Base-by-base conservation (phyloP, 129 eudicot genomes). In the Arctium minus region DNA sequence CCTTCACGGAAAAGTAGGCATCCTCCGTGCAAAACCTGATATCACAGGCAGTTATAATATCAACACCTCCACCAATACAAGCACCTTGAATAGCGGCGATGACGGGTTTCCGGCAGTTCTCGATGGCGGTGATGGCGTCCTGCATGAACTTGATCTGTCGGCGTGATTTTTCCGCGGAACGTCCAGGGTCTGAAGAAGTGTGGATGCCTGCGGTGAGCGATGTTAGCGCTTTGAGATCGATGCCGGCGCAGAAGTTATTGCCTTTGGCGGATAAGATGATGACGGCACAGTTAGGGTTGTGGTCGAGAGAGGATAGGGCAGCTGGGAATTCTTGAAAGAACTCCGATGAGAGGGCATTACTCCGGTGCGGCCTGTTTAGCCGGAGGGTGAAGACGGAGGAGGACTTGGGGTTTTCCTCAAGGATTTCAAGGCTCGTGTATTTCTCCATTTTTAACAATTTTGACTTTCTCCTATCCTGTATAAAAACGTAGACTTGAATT, bases 71-170 rank as follows among this genome's bases (percentile, higher is more conserved):
- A 1, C 99, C 99, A 32, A 93, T 76, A 86, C 97, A 93, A 17
- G 89, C 97, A 9, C 99, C 98, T 11, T 92, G 92, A 1, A 95
- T 82, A 4, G 83, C 81, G 0, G 97, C 97, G 3, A 95, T 89
- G 12, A 95, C 97, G 73, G 98, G 98, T 79, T 95, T 95, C 53
- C 98, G 88, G 85, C 97, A 95, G 80, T 78, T 76, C 77, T 95
- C 98, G 11, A 95, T 68, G 6, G 97, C 92, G 42, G 92, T 88
- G 46, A 92, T 80, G 11, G 94, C 94, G 0, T 83, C 88, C 83
- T 94, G 98, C 88, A 94, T 31, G 33, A 37, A 7, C 71, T 80
- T 91, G 22, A 92, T 86, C 1, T 83, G 76, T 3, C 96, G 82
- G n/a, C 92, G 90, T 13, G 83, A 62, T 15, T 76, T 74, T 83